Base-by-base conservation (phyloP, 352 stramenopile genomes). In the Globisporangium sylvaticum region DNA sequence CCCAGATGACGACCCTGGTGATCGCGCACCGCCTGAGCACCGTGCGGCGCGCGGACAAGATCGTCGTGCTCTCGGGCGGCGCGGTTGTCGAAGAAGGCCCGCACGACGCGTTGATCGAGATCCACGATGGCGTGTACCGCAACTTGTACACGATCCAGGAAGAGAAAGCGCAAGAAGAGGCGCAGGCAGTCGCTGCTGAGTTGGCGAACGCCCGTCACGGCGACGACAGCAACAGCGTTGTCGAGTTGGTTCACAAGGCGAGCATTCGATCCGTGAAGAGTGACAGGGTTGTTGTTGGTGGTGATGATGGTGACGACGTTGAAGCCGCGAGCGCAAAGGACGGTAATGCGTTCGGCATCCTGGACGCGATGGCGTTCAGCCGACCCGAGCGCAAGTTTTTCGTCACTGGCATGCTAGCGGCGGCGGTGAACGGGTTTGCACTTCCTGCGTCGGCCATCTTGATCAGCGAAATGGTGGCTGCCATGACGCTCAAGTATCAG, bases 111-210 rank as follows among this genome's bases (percentile, higher is more conserved):
- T 68, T 90, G 0, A 58, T 90, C 59, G n/a, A 64, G 52, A 88
- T 92, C 10, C 70, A 93, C 3, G 81, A 88, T 34, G 77, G 72
- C 32, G 67, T 75, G n/a, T 97, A 96, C 70, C 84, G 96, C 57
- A 96, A 84, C 12, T 68, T 88, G 32, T 81, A 94, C 59, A 87
- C 87, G 31, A 90, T 95, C 73, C 62, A 79, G 55, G 7, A 71
- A 22, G 71, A 80, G 25, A 58, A 58, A 8, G 34, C 50, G 10
- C 39, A 80, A 74, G 15, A 67, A 53, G 31, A 76, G 1, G 50
- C 42, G 20, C 14, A 39, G 34, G 34, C 34, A 18, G 34, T 15
- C 34, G 34, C 34, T 9, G 34, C 34, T 0, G 34, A 42, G 12
- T 42, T 42, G 34, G 34, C 34, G 34, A 42, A 15, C 12, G 34